phyloP scores from a whole-genome alignment of 164 flowering plant species.

The Echeveria elegans region DNA sequence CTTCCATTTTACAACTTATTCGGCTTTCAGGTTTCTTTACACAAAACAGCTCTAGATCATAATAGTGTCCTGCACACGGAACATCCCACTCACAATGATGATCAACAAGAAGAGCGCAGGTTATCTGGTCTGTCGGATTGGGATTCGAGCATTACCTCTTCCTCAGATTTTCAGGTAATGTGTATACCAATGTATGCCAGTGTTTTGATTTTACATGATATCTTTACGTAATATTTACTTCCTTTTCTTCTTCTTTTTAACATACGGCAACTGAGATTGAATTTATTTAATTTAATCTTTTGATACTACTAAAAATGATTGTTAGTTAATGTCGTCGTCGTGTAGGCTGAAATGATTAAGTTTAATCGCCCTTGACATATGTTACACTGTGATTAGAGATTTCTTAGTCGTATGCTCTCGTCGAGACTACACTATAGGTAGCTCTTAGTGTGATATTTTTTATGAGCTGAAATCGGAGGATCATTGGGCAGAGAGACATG shows the following conservation, averaged over 20 bases:
- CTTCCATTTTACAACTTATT: too few species aligned
- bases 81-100: conserved; percentile 15
- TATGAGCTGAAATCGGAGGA: not conserved
- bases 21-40: conserved; percentile 19
- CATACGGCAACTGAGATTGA: too few species aligned
- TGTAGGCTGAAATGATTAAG: not conserved
- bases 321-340: too few species aligned
- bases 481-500: not conserved
- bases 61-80: conserved; percentile 30
- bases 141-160: conserved; percentile 69
- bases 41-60: conserved; percentile 21
- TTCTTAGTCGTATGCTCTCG: too few species aligned
- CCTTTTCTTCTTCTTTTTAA: too few species aligned
- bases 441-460: not conserved
- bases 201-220: not conserved
- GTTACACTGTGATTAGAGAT: not conserved
- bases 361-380: not conserved
- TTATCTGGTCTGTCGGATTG: conserved; percentile 93
- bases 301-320: too few species aligned
- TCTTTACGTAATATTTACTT: too few species aligned
- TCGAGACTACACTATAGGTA: not conserved
- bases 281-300: too few species aligned
- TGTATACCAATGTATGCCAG: not conserved
- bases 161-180: conserved; percentile 56
- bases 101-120: conserved; percentile 82